phyloP scores from a whole-genome alignment of 441 rosid genomes.

The Arabidopsis hybrid region DNA sequence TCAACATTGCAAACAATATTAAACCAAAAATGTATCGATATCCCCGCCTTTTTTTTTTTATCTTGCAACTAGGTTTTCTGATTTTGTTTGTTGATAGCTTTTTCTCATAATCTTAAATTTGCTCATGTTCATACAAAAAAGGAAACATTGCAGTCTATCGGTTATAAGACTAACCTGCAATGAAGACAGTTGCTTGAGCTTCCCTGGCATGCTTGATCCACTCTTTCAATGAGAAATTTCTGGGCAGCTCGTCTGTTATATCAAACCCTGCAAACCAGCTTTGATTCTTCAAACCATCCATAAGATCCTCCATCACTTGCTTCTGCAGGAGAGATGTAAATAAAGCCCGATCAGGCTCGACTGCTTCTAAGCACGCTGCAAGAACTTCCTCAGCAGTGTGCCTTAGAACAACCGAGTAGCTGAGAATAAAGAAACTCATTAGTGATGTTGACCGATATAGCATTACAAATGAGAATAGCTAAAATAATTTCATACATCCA shows the following conservation, averaged over 20 bases:
- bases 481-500: conserved; percentile 24
- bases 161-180: conserved; percentile 69
- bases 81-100: conserved; percentile 2
- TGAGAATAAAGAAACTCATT: conserved; percentile 47
- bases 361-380: conserved; percentile 86
- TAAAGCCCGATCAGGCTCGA: conserved; percentile 83
- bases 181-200: conserved; percentile 79
- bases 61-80: neutral
- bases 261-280: conserved; percentile 88
- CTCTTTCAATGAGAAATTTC: conserved; percentile 63
- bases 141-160: conserved; percentile 17
- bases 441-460: conserved; percentile 9
- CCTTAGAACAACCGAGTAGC: conserved; percentile 93
- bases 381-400: conserved; percentile 98
- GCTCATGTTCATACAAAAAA: conserved; percentile 6
- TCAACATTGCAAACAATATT: conserved; percentile 4
- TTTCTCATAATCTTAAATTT: neutral
- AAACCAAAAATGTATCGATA: conserved; percentile 3
- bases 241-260: conserved; percentile 73
- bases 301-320: conserved; percentile 80
- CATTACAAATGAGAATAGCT: conserved; percentile 1
- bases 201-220: conserved; percentile 82
- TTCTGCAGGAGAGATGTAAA: conserved; percentile 81
- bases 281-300: conserved; percentile 69
- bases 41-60: conserved; percentile 3